These are phyloP conservation scores for Pleurostoma richardsiae DNA, from an alignment of 2,329 filamentous ascomycete genomes.

Conservation along the genomic window DNA sequence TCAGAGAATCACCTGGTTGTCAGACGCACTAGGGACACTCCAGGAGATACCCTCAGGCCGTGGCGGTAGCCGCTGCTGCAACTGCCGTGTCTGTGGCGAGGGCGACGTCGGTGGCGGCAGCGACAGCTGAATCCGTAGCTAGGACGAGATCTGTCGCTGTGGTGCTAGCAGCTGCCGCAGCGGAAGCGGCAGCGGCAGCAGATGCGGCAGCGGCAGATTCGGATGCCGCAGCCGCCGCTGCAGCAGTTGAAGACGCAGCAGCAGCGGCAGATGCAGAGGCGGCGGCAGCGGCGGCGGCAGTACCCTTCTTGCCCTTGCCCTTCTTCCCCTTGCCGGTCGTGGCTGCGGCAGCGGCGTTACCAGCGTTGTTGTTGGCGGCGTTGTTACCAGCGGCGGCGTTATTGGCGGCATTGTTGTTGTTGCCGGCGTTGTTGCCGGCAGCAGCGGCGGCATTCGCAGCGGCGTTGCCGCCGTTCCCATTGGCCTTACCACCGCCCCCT, in stretches of 20 bases:
- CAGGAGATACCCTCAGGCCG: too few species aligned
- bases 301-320: constrained; percentile 3
- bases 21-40: too few species aligned
- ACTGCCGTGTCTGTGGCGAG: too few species aligned
- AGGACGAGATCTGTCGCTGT: too few species aligned
- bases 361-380: constrained; percentile 26
- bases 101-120: too few species aligned
- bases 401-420: constrained; percentile 16
- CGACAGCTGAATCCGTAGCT: too few species aligned
- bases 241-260: too few species aligned
- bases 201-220: constrained; percentile 18
- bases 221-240: constrained; percentile 14
- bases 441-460: constrained; percentile 1
- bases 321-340: constrained; percentile 4
- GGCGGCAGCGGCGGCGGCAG: constrained; percentile 2
- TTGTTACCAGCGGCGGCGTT: constrained; percentile 26
- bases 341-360: constrained; percentile 38
- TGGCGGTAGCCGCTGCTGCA: too few species aligned
- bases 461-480: not conserved
- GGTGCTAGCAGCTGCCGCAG: constrained; percentile 16
- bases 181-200: constrained; percentile 13
- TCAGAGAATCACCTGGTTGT: too few species aligned
- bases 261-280: too few species aligned
- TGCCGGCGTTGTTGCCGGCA: constrained; percentile 4
- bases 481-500: not conserved